Evolutionary conservation across 2,329 filamentous ascomycete species (phyloP), one percentile per base, ranked within the genome.

Genomic region (Xylariaceae sp.): DNA sequence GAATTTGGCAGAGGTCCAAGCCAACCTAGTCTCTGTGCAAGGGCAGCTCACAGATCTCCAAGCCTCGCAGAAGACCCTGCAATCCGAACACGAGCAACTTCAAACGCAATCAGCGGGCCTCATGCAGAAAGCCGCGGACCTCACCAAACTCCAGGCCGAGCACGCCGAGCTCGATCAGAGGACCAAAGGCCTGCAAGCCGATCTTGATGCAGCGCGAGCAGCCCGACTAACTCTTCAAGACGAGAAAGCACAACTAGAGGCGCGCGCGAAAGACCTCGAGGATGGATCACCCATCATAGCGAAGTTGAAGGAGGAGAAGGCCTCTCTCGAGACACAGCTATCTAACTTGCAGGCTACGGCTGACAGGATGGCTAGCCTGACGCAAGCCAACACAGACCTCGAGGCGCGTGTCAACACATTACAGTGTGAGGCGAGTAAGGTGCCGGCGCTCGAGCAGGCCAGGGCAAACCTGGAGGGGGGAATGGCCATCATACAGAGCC

Each of bases 21-120:
- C 57, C 46, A 63, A 65, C 55, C 55, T 67, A 13, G 47, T 42
- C 21, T 52, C 21, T 34, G 54, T 62, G 18, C 56, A 64, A 50
- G 53, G 57, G 8, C 58, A 66, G 42, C 63, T 66, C 39, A 32
- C 55, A 16, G 50, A 58, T 21, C 53, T 66, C 3, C 51, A 60
- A 39, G 60, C 59, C 16, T 58, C 58, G 19, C 58, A 62, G 53
- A 54, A 60, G 54, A 46, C 53, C 1, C 60, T 68, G 41, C 60
- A 61, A 41, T 39, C 54, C 3, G 64, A 67, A 40, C 62, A 65
- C 49, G 65, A 63, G 32, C 48, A 60, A 47, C 63, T 68, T 5
- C 57, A 57, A 7, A 51, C 54, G 12, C 63, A 26, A 26, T 4
- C 26, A 4, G 26, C 8, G 5, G 26, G 8, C 26, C 26, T 26